Conservation (phyloP, 441 rosid species). For the Pelargonium australe region DNA sequence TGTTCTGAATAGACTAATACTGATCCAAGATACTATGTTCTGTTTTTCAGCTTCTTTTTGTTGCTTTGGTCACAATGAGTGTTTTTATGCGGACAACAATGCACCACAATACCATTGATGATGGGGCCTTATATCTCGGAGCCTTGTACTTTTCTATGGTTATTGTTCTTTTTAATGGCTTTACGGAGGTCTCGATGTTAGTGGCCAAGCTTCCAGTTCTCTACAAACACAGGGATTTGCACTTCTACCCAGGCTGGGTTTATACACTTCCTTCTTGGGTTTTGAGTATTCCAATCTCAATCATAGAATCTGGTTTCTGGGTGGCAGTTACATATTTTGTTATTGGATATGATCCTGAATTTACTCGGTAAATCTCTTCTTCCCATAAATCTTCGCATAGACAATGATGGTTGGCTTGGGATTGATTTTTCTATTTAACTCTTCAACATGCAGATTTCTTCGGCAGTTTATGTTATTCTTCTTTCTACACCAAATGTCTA, state of each 20-base stretch:
- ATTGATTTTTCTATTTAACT: constrained; percentile 20
- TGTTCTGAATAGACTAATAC: constrained; percentile 14
- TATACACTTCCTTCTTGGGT: constrained; percentile 69
- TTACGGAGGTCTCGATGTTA: constrained; percentile 64
- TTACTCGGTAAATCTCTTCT: constrained; percentile 41
- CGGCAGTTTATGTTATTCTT: constrained; percentile 54
- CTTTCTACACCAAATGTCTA: constrained; percentile 56
- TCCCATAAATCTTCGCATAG: constrained; percentile 14
- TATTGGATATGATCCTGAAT: constrained; percentile 60
- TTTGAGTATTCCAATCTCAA: constrained; percentile 56
- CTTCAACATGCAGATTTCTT: constrained; percentile 44
- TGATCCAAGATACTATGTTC: not conserved
- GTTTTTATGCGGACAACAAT: constrained; percentile 58
- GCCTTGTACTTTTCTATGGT: constrained; percentile 50
- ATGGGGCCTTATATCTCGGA: constrained; percentile 60
- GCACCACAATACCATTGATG: constrained; percentile 33
- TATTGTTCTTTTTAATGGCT: constrained; percentile 60
- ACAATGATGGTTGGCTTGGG: constrained; percentile 11
- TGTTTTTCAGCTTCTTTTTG: constrained; percentile 35
- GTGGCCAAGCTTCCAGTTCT: constrained; percentile 73
- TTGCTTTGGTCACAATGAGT: constrained; percentile 48
- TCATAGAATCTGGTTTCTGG: constrained; percentile 60
- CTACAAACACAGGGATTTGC: constrained; percentile 70
- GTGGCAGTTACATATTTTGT: constrained; percentile 60
- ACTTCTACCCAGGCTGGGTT: constrained; percentile 68